phyloP scores from a whole-genome alignment of 1,284 basidiomycete species.

The Stereum hirsutum region DNA sequence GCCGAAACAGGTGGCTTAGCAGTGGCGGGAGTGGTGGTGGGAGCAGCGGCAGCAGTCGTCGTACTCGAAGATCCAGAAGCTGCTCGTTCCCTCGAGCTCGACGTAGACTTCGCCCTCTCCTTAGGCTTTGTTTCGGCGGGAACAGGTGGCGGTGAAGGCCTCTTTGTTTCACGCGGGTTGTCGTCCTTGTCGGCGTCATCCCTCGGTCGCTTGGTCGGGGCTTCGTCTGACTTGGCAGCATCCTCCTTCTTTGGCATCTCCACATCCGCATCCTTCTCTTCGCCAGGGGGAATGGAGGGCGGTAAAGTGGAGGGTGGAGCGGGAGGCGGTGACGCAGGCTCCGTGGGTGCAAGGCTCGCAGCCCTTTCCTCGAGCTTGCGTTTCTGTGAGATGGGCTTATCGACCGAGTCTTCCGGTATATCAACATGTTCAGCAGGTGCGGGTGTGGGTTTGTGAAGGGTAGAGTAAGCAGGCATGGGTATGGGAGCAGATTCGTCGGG shows the following conservation, averaged over 20 bases:
- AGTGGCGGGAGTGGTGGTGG: constrained; percentile 1
- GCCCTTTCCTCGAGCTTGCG: constrained; percentile 45
- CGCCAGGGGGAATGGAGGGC: too few relatives aligned
- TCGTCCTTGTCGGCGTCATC: constrained; percentile 48
- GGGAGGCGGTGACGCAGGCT: constrained; percentile 3
- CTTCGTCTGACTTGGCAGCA: constrained; percentile 11
- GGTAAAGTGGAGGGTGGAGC: constrained; percentile 19
- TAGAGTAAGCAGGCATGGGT: constrained; percentile 1
- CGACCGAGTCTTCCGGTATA: too few relatives aligned
- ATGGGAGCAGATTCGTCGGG: neutral
- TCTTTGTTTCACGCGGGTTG: constrained; percentile 52
- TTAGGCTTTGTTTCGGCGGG: constrained; percentile 18
- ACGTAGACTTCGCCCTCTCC: neutral
- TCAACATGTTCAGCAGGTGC: too few relatives aligned
- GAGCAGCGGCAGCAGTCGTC: constrained; percentile 1
- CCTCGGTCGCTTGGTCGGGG: constrained; percentile 38
- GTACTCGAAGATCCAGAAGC: too few relatives aligned
- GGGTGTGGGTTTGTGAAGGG: neutral
- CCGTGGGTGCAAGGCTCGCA: constrained; percentile 26
- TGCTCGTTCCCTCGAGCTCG: too few relatives aligned
- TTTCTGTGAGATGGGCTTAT: constrained; percentile 31
- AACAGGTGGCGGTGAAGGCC: constrained; percentile 63
- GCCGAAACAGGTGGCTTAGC: constrained; percentile 1
- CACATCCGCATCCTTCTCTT: constrained; percentile 21
- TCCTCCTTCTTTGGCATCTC: constrained; percentile 4